Evolutionary conservation across 257 asterid genomes (phyloP).

Genomic region (Solanum ossicruentum): DNA sequence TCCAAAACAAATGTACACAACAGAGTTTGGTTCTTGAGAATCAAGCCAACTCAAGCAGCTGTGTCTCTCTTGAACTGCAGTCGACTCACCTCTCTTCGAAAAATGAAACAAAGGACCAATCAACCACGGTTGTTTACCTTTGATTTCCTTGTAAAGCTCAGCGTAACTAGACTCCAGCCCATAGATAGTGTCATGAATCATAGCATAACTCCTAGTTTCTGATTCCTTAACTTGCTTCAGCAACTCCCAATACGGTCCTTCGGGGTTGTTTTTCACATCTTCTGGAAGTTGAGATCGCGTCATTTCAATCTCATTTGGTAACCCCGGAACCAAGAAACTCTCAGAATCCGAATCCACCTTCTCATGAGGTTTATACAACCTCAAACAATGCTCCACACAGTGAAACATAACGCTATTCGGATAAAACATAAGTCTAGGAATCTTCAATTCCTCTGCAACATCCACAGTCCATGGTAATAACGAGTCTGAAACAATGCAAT

Average conservation of each 20-base stretch:
- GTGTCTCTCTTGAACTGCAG: background rate
- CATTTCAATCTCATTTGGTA: slow-evolving; percentile 11
- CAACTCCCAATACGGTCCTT: background rate
- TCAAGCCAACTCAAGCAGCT: slow-evolving; percentile 7
- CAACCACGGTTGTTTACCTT: background rate
- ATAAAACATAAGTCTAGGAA: slow-evolving; percentile 15
- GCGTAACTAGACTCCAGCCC: slow-evolving; percentile 17
- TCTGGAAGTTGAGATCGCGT: slow-evolving; percentile 11
- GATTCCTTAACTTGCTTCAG: background rate
- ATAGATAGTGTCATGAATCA: slow-evolving; percentile 2
- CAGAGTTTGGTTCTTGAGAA: background rate
- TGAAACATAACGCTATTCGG: slow-evolving; percentile 3
- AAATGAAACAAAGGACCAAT: slow-evolving; percentile 21
- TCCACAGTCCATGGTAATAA: slow-evolving; percentile 21
- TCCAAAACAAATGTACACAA: slow-evolving; percentile 16
- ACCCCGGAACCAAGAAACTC: slow-evolving; percentile 10
- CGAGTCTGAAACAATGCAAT: slow-evolving; percentile 16
- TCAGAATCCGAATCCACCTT: slow-evolving; percentile 14
- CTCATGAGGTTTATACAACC: slow-evolving; percentile 5
- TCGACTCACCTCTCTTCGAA: background rate
- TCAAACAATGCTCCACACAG: slow-evolving; percentile 1
- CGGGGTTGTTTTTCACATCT: background rate
- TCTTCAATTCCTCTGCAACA: slow-evolving; percentile 8
- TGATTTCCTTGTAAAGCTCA: slow-evolving; percentile 4
- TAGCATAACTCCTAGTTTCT: slow-evolving; percentile 7